Evolutionary conservation across 2,329 filamentous ascomycete species (phyloP), one percentile per base, ranked within the genome.

Genomic region (Penicillium paneum): DNA sequence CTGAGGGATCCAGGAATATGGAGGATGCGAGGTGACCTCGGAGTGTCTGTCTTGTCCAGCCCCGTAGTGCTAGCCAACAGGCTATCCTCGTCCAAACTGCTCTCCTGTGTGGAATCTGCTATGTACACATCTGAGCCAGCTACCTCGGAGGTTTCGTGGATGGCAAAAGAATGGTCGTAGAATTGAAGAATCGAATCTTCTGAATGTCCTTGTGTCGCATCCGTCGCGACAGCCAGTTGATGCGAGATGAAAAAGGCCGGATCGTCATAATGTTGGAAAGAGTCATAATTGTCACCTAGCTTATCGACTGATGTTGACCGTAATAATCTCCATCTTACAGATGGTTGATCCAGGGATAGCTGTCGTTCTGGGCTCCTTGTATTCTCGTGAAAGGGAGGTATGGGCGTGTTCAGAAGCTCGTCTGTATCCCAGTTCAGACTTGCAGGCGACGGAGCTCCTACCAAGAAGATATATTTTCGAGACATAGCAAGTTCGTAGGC

Each of bases 141-240:
- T 11, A 68, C 56, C 41, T 67, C 65, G 5, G 64, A 67, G 13
- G 84, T 82, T 58, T 89, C 81, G 67, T 95, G 84, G 13, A 87
- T 75, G 2, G 85, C 82, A 45, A 95, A 80, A 0, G 90, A 94
- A 64, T 93, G 84, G 59, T 94, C 83, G 64, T 90, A 89, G 69
- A 94, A 95, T 53, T 86, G 81, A 3, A 86, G 71, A 3, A 67
- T 69, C 8, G 76, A 76, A 44, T 74, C 60, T 47, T 42, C 8
- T 57, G 54, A 19, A 47, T 57, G 36, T 52, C 55, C 26, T 32
- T 44, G 5, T 48, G 45, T 15, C 49, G 19, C 11, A 32, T 49
- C 15, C 43, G 29, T 15, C 12, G 62, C 49, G n/a, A 55, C 47
- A 34, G 60, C 59, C 31, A 74, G 56, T 47, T 73, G 66, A 40